Conservation (phyloP, 2,329 filamentous ascomycete genomes). For the Aureobasidium sp. region DNA sequence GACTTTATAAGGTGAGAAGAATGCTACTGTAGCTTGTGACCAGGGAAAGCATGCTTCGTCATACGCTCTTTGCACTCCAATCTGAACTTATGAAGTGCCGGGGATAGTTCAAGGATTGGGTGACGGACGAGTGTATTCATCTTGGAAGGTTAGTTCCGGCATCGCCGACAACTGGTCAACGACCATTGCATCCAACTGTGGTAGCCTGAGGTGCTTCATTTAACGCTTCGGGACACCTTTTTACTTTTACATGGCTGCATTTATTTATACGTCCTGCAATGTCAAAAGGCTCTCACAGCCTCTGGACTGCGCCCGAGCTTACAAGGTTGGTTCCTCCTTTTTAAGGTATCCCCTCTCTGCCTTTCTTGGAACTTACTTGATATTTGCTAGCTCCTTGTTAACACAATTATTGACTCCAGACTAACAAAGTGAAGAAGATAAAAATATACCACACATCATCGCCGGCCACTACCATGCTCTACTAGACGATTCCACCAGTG, state of each 20-base stretch:
- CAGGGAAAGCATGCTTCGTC: neutral
- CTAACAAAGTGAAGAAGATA: neutral
- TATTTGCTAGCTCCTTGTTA: neutral
- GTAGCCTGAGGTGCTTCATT: constrained; percentile 10
- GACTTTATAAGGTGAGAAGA: neutral
- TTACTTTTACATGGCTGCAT: constrained; percentile 1
- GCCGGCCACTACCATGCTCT: neutral
- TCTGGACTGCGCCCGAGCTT: neutral
- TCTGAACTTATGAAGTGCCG: neutral
- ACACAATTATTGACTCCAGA: neutral
- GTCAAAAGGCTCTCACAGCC: neutral
- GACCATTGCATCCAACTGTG: neutral
- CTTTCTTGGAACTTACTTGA: neutral
- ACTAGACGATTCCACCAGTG: neutral
- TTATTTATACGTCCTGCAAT: neutral
- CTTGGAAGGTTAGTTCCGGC: neutral
- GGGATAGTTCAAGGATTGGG: neutral
- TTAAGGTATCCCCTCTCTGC: neutral
- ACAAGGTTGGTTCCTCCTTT: neutral
- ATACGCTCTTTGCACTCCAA: neutral
- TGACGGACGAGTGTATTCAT: neutral
- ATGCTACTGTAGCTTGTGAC: neutral
- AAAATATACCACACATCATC: neutral
- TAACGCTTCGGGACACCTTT: constrained; percentile 6
- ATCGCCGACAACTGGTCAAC: neutral